phyloP scores from a whole-genome alignment of 441 rosid species.

The Bruguiera hainesii region DNA sequence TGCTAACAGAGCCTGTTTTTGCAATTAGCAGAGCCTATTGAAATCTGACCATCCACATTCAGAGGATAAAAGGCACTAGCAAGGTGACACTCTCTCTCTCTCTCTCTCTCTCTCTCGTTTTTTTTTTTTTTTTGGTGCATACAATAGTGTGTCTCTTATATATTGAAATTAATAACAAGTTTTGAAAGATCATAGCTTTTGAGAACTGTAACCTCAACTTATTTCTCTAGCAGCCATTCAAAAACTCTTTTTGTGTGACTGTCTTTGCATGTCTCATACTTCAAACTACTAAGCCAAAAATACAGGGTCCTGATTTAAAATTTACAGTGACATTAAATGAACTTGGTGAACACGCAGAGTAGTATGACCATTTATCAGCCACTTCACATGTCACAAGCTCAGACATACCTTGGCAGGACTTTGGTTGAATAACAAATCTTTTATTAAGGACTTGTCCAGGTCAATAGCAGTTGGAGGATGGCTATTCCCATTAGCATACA shows the following conservation, averaged over 20 bases:
- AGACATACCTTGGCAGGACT: constrained; percentile 70
- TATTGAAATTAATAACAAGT: not conserved
- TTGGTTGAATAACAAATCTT: constrained; percentile 73
- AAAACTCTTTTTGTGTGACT: not conserved
- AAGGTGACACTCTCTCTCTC: not conserved
- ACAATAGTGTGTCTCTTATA: not conserved
- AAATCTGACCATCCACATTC: too few relatives aligned
- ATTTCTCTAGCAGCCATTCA: not conserved
- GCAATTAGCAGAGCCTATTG: too few relatives aligned
- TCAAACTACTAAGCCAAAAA: not conserved
- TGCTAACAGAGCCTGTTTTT: not conserved
- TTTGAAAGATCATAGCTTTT: not conserved
- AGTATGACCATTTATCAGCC: not conserved
- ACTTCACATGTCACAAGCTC: not conserved
- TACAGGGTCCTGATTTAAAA: not conserved
- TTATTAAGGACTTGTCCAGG: constrained; percentile 65
- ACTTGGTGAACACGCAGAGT: not conserved
- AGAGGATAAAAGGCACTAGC: not conserved
- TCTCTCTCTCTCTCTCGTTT: too few relatives aligned
- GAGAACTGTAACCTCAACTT: not conserved
- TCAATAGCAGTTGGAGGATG: constrained; percentile 85
- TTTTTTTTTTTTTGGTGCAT: too few relatives aligned
- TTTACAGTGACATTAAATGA: constrained; percentile 1
- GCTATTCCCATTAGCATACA: constrained; percentile 72
- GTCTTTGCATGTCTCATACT: not conserved